Conservation (phyloP, 768 basidiomycete species). For the Boletellus ananiceps region DNA sequence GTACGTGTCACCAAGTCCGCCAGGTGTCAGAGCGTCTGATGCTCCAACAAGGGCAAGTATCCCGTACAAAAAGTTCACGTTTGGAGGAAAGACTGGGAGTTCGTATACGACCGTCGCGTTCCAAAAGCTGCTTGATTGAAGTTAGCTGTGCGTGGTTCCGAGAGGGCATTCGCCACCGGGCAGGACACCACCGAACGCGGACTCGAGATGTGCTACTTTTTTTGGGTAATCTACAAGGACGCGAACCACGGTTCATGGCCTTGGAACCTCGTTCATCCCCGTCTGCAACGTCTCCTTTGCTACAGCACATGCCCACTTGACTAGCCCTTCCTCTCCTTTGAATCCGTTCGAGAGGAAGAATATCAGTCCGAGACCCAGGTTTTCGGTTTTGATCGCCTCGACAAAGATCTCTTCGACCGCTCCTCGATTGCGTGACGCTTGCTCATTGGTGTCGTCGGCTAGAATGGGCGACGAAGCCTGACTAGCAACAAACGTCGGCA, state of each 20-base stretch:
- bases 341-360: constrained; percentile 57
- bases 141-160: no score
- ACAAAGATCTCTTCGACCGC: constrained; percentile 75
- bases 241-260: constrained; percentile 9
- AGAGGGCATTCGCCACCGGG: neutral
- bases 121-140: constrained; percentile 30
- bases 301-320: constrained; percentile 64
- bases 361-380: constrained; percentile 68
- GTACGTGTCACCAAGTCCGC: constrained; percentile 36
- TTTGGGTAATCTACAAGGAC: neutral
- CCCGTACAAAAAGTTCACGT: constrained; percentile 66
- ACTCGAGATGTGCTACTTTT: neutral
- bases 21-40: neutral
- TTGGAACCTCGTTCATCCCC: constrained; percentile 53
- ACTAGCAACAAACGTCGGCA: constrained; percentile 64
- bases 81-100: constrained; percentile 75
- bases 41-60: constrained; percentile 55
- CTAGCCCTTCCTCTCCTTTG: constrained; percentile 41
- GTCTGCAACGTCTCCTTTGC: constrained; percentile 67
- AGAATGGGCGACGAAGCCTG: constrained; percentile 71
- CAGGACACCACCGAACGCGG: neutral
- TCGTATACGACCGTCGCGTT: constrained; percentile 71
- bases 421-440: constrained; percentile 48
- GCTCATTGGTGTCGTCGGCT: constrained; percentile 30
- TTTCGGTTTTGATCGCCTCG: constrained; percentile 61